phyloP scores from a whole-genome alignment of 2,329 filamentous ascomycete species.

The Fusarium sp. region DNA sequence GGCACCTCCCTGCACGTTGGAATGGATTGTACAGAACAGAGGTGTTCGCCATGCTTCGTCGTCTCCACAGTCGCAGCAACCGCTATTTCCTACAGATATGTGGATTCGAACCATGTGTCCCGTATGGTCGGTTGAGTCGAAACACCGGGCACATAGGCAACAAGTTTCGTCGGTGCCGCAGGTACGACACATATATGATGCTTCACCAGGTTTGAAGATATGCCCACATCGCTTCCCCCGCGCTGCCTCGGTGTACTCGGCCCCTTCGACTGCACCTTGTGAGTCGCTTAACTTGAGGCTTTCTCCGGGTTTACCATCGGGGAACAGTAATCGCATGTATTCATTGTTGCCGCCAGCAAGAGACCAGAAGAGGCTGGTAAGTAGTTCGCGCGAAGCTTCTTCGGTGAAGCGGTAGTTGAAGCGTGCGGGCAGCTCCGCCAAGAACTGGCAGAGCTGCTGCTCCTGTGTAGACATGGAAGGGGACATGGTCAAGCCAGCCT shows the following conservation, averaged over 20 bases:
- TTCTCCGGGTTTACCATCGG: slow-evolving; percentile 74
- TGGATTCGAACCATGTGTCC: slow-evolving; percentile 92
- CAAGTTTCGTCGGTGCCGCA: slow-evolving; percentile 96
- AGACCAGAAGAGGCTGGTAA: slow-evolving; percentile 87
- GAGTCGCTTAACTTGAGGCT: slow-evolving; percentile 85
- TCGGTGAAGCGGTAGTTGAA: slow-evolving; percentile 82
- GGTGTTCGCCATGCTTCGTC: slow-evolving; percentile 92
- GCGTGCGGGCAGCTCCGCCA: slow-evolving; percentile 80
- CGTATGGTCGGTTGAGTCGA: slow-evolving; percentile 93
- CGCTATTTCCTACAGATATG: slow-evolving; percentile 90
- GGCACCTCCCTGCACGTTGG: slow-evolving; percentile 65
- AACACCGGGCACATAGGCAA: slow-evolving; percentile 93
- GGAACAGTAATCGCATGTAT: slow-evolving; percentile 85
- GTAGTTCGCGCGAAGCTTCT: slow-evolving; percentile 77
- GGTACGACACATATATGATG: slow-evolving; percentile 93
- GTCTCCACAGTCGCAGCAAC: slow-evolving; percentile 98
- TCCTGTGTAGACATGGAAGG: slow-evolving; percentile 74
- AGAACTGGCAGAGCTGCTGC: slow-evolving; percentile 84
- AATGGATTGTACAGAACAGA: slow-evolving; percentile 94
- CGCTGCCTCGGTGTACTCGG: slow-evolving; percentile 93
- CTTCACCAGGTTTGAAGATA: slow-evolving; percentile 95
- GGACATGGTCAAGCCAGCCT: slow-evolving; percentile 61
- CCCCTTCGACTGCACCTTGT: slow-evolving; percentile 92
- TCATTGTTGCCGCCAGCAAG: slow-evolving; percentile 81
- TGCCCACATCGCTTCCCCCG: slow-evolving; percentile 95